These are phyloP conservation scores for Leucaena leucocephala DNA, from an alignment of 306 rosid species.

Conservation along the genomic window DNA sequence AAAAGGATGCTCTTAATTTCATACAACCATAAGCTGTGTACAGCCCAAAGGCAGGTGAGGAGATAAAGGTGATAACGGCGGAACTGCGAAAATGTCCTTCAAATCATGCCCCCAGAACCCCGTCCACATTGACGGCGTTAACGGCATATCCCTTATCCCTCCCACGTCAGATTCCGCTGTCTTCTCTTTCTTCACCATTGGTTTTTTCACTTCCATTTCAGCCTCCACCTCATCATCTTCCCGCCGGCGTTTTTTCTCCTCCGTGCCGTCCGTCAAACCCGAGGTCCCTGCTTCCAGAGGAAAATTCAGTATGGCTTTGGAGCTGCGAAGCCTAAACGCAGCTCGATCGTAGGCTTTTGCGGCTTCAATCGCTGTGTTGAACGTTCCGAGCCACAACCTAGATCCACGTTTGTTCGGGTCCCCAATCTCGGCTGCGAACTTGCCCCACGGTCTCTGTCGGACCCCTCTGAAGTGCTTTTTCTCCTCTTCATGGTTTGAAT, in stretches of 20 bases:
- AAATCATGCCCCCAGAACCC: slow-evolving; percentile 62
- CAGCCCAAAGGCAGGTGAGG: slow-evolving; percentile 61
- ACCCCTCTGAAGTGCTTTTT: slow-evolving; percentile 68
- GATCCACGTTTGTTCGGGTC: slow-evolving; percentile 82
- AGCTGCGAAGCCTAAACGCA: slow-evolving; percentile 77
- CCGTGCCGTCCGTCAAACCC: neutral
- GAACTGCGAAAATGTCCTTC: slow-evolving; percentile 56
- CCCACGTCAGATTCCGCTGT: slow-evolving; percentile 31
- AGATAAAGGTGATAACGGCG: slow-evolving; percentile 86
- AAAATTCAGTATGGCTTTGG: slow-evolving; percentile 85
- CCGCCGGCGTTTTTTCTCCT: slow-evolving; percentile 56
- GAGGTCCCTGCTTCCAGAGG: slow-evolving; percentile 60
- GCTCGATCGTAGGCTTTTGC: slow-evolving; percentile 86
- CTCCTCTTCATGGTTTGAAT: slow-evolving; percentile 9
- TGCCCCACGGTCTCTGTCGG: slow-evolving; percentile 86
- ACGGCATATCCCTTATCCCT: slow-evolving; percentile 47
- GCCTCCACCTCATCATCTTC: slow-evolving; percentile 30
- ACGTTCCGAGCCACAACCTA: slow-evolving; percentile 86
- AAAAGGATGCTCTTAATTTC: slow-evolving; percentile 9
- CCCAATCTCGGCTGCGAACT: slow-evolving; percentile 84
- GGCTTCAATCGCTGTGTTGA: slow-evolving; percentile 78
- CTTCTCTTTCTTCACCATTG: slow-evolving; percentile 61
- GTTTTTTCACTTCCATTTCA: slow-evolving; percentile 24
- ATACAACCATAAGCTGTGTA: slow-evolving; percentile 68
- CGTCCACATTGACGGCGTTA: slow-evolving; percentile 87